Conservation (phyloP, 2,329 filamentous ascomycete genomes). For the Hortaea werneckii region DNA sequence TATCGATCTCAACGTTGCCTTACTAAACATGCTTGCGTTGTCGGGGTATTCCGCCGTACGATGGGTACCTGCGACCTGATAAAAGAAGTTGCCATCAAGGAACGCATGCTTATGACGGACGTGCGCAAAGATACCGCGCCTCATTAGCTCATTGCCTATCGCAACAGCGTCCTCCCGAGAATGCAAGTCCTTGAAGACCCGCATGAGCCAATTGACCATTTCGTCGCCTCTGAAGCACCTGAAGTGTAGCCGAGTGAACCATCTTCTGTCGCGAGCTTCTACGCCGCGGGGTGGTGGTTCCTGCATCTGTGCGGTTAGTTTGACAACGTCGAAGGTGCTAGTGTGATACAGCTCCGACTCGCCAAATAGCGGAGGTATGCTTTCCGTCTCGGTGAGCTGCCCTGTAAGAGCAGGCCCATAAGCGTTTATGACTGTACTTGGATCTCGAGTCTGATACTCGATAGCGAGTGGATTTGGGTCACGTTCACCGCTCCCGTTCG, state of each 20-base stretch:
- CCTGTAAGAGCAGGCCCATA: conserved; percentile 71
- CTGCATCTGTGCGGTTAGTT: conserved; percentile 81
- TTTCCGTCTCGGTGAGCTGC: conserved; percentile 50
- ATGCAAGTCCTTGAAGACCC: conserved; percentile 88
- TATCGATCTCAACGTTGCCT: conserved; percentile 42
- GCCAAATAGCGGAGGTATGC: conserved; percentile 55
- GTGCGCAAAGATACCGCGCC: conserved; percentile 74
- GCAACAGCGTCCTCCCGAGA: conserved; percentile 83
- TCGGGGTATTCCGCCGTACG: conserved; percentile 57
- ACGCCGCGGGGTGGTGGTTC: conserved; percentile 66
- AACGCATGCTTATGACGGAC: conserved; percentile 87
- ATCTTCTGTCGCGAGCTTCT: conserved; percentile 79
- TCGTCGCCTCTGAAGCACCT: conserved; percentile 92
- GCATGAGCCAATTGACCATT: conserved; percentile 87
- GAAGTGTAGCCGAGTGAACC: conserved; percentile 52
- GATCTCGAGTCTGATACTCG: conserved; percentile 88
- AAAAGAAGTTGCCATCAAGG: conserved; percentile 94
- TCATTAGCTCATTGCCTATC: conserved; percentile 83
- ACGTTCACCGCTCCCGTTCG: conserved; percentile 30
- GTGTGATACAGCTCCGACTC: conserved; percentile 74
- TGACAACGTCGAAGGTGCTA: conserved; percentile 63
- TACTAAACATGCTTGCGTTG: conserved; percentile 50
- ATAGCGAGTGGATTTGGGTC: conserved; percentile 87
- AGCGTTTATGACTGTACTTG: conserved; percentile 64
- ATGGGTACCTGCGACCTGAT: conserved; percentile 75